These are phyloP conservation scores for Blastobotrys terrestris DNA, from an alignment of 805 yeast genomes.

Conservation along the genomic window DNA sequence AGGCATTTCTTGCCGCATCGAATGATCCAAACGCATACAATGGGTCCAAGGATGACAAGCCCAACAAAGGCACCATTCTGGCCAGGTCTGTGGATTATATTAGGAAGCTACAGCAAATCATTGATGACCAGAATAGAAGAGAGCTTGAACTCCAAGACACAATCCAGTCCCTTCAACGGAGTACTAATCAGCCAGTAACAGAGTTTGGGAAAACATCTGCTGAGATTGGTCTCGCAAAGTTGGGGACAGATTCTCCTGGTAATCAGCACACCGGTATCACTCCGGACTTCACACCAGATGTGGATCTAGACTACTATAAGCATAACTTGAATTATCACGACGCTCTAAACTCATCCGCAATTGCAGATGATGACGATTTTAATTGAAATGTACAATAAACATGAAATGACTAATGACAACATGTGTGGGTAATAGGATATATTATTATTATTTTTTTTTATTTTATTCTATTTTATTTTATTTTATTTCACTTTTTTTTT, in stretches of 20 bases:
- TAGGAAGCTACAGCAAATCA: conserved; percentile 48
- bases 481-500: too few species aligned
- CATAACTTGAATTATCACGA: conserved; percentile 3
- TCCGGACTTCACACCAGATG: conserved; percentile 17
- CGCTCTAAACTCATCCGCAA: neutral
- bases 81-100: conserved; percentile 78
- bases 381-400: neutral
- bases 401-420: too few species aligned
- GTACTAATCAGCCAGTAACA: conserved; percentile 38
- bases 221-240: conserved; percentile 63
- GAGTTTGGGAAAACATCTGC: conserved; percentile 66
- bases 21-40: conserved; percentile 8
- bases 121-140: conserved; percentile 70
- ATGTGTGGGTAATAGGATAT: too few species aligned
- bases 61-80: conserved; percentile 76
- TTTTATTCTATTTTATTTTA: too few species aligned
- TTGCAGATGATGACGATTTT: neutral
- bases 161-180: conserved; percentile 47
- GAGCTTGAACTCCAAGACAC: conserved; percentile 68
- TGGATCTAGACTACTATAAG: conserved; percentile 14
- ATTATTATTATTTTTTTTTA: too few species aligned
- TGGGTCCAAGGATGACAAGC: conserved; percentile 43
- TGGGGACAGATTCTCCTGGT: conserved; percentile 21
- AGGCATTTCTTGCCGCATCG: conserved; percentile 20
- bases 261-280: conserved; percentile 5